These are phyloP conservation scores for Modicella reniformis DNA, from an alignment of 371 early-diverging fungal species.

Conservation along the genomic window DNA sequence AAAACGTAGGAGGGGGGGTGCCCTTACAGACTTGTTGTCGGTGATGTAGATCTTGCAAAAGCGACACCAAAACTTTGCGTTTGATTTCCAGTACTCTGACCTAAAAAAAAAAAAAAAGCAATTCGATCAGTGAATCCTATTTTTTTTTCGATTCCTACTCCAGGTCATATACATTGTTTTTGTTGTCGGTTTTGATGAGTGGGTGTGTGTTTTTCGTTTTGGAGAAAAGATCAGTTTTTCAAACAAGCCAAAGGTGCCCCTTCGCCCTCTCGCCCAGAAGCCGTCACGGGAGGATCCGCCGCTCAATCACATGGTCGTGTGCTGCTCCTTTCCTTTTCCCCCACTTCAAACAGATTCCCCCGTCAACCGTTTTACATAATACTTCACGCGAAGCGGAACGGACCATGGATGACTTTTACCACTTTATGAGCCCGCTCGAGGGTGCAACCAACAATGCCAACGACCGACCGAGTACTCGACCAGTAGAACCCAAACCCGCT, in stretches of 20 bases:
- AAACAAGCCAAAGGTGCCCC: too few species aligned
- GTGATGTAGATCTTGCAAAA: conserved; percentile 80
- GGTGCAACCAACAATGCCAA: conserved; percentile 36
- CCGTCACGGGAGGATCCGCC: too few species aligned
- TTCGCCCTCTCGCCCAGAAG: too few species aligned
- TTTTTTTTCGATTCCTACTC: not conserved
- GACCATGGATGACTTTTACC: conserved; percentile 53
- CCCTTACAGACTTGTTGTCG: conserved; percentile 81
- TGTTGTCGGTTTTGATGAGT: not conserved
- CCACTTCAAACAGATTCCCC: too few species aligned
- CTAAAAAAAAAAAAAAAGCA: conserved; percentile 45
- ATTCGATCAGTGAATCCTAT: not conserved
- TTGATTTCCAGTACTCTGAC: conserved; percentile 83
- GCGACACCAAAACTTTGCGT: conserved; percentile 76
- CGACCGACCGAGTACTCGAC: conserved; percentile 30
- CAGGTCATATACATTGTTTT: not conserved
- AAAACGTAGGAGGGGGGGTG: not conserved
- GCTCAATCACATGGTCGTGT: too few species aligned
- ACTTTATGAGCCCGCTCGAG: conserved; percentile 51
- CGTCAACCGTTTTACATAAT: too few species aligned
- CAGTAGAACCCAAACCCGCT: not conserved
- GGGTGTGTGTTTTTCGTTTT: too few species aligned
- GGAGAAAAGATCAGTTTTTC: too few species aligned
- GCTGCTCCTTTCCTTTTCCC: too few species aligned
- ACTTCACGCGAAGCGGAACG: too few species aligned